A percentile compares a stretch with the other conserved stretches of the same genome.
Evolutionary conservation across 805 yeast genomes (phyloP).

Genomic region (Candida ipomoeae): DNA sequence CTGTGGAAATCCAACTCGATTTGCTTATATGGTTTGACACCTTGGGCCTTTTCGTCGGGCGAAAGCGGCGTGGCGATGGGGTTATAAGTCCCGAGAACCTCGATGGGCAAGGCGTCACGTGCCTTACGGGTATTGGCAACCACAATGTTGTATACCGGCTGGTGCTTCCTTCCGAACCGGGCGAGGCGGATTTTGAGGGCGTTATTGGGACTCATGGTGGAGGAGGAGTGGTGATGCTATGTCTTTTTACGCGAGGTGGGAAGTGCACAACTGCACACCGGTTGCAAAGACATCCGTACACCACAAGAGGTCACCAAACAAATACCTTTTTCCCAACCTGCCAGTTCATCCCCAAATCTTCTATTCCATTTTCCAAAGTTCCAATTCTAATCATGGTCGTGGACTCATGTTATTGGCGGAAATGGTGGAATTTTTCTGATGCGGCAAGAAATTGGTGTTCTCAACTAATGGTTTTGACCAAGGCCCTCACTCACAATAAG

Average conservation of each 20-base stretch:
- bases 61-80: slow-evolving; percentile 73
- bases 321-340: no score
- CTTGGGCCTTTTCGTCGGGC: slow-evolving; percentile 53
- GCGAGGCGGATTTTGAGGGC: slow-evolving; percentile 85
- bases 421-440: no score
- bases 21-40: slow-evolving; percentile 66
- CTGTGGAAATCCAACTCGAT: slow-evolving; percentile 81
- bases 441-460: no score
- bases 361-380: no score
- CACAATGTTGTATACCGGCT: slow-evolving; percentile 88
- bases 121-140: slow-evolving; percentile 75
- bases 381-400: no score
- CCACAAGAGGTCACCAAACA: neutral
- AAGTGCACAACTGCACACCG: neutral
- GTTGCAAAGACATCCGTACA: neutral
- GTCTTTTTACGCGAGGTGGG: neutral
- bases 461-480: no score
- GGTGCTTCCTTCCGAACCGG: slow-evolving; percentile 84
- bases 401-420: no score
- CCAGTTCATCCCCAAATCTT: no score
- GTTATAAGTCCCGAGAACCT: slow-evolving; percentile 90
- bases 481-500: no score
- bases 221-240: neutral
- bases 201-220: slow-evolving; percentile 14
- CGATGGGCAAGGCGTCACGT: slow-evolving; percentile 85